These are phyloP conservation scores for Cercospora nicotianae DNA, from an alignment of 2,329 filamentous ascomycete genomes.

Conservation along the genomic window DNA sequence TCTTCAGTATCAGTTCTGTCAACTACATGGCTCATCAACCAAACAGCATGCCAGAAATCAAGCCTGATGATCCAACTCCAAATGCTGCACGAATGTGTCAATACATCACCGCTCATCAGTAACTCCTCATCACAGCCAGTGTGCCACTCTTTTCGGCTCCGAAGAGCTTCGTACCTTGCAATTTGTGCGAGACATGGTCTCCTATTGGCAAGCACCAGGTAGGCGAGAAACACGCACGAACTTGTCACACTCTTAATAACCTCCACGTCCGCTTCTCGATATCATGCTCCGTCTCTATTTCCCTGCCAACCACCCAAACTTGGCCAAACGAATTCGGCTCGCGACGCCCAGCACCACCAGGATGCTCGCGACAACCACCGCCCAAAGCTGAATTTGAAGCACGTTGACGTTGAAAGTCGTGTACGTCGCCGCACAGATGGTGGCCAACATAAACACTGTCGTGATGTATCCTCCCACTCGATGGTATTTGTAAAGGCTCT, in stretches of 20 bases:
- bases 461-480: slow-evolving; percentile 72
- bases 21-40: background rate
- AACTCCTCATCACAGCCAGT: background rate
- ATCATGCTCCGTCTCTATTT: slow-evolving; percentile 14
- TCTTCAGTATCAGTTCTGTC: background rate
- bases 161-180: background rate
- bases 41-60: background rate
- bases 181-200: background rate
- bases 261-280: too few relatives aligned
- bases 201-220: background rate
- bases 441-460: slow-evolving; percentile 68
- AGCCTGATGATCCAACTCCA: background rate
- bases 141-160: background rate
- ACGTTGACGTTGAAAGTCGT: slow-evolving; percentile 72
- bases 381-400: slow-evolving; percentile 74
- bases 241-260: background rate
- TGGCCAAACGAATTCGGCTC: slow-evolving; percentile 77
- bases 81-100: background rate
- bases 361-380: slow-evolving; percentile 63
- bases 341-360: slow-evolving; percentile 71
- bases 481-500: slow-evolving; percentile 88
- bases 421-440: slow-evolving; percentile 71
- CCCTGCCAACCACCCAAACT: slow-evolving; percentile 64
- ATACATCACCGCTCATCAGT: background rate
- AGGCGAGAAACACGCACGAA: background rate